Base-by-base conservation (phyloP, 2,329 filamentous ascomycete genomes). In the Aspergillus sp. region DNA sequence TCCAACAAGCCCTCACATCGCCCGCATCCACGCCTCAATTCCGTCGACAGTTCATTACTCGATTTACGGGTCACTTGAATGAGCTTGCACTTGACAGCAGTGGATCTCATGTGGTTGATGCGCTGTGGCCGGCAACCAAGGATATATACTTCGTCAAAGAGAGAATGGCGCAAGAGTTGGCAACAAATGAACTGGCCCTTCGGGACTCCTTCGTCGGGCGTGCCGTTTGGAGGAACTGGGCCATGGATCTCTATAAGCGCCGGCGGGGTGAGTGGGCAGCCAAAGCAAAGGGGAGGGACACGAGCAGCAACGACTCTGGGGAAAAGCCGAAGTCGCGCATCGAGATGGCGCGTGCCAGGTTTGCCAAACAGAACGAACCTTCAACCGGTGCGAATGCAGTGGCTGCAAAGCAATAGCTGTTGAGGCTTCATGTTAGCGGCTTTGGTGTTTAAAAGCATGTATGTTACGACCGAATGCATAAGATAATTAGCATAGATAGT, bases 151-250 rank as follows among this genome's bases (percentile, higher is more conserved):
- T 87, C 66, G 83, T 90, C 59, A 84, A 87, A 56, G 87, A 90
- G 71, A 80, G 85, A 44, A 82, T 90, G 59, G 87, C 87, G 2
- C 80, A 85, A 62, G 84, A 89, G 63, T 77, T 91, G 9, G 76
- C 80, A 0, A 77, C 81, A 54, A 81, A 84, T 56, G 88, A 90
- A 68, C 71, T 77, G n/a, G 66, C 75, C 1, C 72, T 90, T 17
- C 81, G 87, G n/a, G 86, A 89, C 57, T 87, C 83, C 1, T 83
- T 82, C 37, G 80, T 85, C 21, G 88, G 88, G 2, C 78, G 87
- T 35, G 86, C 85, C 3, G 87, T 90, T 11, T 90, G 87, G 87
- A 81, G 85, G 62, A 90, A 90, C 67, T 91, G 88, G 88, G 82
- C 80, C 37, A 87, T 90, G 83, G 88, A 91, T 72, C 73, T 88